Base-by-base conservation (phyloP, 139 green algal species). In the Coccomyxa sp. region DNA sequence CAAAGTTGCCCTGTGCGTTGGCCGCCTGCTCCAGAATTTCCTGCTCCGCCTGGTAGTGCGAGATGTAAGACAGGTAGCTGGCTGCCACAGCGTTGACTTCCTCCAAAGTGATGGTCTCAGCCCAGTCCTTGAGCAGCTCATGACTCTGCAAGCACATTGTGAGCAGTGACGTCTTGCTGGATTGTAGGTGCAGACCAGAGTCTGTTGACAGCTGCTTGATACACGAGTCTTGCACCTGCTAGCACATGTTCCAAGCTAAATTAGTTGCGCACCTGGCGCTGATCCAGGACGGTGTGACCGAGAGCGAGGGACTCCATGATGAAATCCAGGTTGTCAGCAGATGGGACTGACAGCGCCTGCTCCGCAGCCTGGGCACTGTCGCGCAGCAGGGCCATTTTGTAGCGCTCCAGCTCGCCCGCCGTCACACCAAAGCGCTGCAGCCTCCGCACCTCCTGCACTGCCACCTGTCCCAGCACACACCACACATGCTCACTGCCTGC, bases 251-350 rank as follows among this genome's bases (percentile, higher is more conserved):
- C 7, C 18, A 71, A 71, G 63, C 63, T 11, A 25, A 15, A 9
- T 71, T 3, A 4, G 21, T 31, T 79, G 74, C 89, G 57, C 82
- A 88, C 91, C 81, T 92, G 85, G 76, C 85, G 79, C 67, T 94
- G 92, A 66, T 94, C 88, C 81, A 95, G 94, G 57, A 99, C 89
- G 14, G 90, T 94, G 93, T 98, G 94, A 1, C 94, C 94, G 78
- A 98, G 92, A 23, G 97, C 96, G 76, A 98, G 89, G 83, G 82
- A 94, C 90, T 99, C 97, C 97, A 99, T 99, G 74, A 98, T 88
- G 87, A 98, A 99, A 82, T 99, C 96, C 81, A 99, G 93, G 68
- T 94, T 98, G 89, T 99, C 95, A 51, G 96, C 77, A 67, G 81
- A 92, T 63, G 93, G 90, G 58, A 98, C 94, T 84, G 86, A 94